Evolutionary conservation across 73 alveolate genomes (phyloP).

Genomic region (Tetrahymena thermophila): DNA sequence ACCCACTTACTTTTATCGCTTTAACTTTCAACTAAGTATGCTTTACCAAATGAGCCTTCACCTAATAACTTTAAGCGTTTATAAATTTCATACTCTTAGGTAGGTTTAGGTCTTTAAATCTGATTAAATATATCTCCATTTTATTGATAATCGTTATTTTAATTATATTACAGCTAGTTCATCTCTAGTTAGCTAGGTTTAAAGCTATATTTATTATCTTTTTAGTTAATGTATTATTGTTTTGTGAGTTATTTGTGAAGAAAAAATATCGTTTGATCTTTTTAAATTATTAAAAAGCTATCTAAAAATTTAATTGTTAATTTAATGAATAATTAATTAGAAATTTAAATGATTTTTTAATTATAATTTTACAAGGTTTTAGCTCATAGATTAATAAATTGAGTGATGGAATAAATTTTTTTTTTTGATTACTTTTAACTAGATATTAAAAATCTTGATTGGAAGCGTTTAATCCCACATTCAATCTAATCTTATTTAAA

Average conservation of each 20-base stretch:
- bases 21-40: constrained; percentile 76
- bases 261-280: not conserved
- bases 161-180: not conserved
- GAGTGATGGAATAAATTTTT: not conserved
- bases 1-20: constrained; percentile 71
- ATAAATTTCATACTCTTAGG: constrained; percentile 53
- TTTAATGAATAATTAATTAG: not conserved
- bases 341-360: not conserved
- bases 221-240: not conserved
- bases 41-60: constrained; percentile 94
- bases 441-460: not conserved
- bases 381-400: not conserved
- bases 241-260: not conserved
- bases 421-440: not conserved
- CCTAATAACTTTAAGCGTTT: constrained; percentile 76
- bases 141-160: not conserved
- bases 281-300: not conserved
- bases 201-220: not conserved
- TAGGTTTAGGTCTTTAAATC: not conserved
- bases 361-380: not conserved
- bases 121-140: not conserved
- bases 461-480: not conserved
- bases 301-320: not conserved
- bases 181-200: not conserved
- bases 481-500: not conserved